Evolutionary conservation across 1,139 yeast genomes (phyloP), one percentile per base, ranked within the genome.

Genomic region (Saccharomyces hybrid): DNA sequence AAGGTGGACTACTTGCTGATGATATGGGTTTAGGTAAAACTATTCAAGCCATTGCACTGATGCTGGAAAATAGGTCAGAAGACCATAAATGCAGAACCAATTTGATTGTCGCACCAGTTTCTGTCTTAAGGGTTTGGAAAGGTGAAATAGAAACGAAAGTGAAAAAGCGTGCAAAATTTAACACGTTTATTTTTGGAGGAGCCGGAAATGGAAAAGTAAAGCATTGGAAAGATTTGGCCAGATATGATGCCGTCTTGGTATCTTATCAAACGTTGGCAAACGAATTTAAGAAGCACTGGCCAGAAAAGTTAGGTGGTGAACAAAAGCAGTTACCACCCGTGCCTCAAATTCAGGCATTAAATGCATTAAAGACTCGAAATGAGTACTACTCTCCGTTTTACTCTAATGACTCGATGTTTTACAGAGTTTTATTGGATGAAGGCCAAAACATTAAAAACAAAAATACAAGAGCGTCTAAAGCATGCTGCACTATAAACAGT

Each of bases 11-110:
- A 31, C 72, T 90, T 46, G 96, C 96, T 0, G 97, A 90, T 72
- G 97, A 88, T 73, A 90, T 90, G 97, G 97, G 97, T 32, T 74
- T 90, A 32, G 97, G 97, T 58, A 91, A 90, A 69, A 90, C 97
- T 0, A 83, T 90, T 47, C 97, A 90, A 71, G 80, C 89, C 2
- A 75, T 88, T 49, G 82, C 95, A 0, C 69, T 88, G 50, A 82
- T 89, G 63, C 65, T 88, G 56, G 77, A 86, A 2, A 77, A 80
- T 64, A 75, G 73, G 56, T 75, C 86, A 0, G 56, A 62, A 12
- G 71, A 73, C 28, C 64, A 51, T 8, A 59, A 58, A 2, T 32
- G 54, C 29, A 82, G 79, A 61, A 82, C 93, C 0, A 88, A 85
- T n/a, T 73, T 91, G 54, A 79, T 91, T 49, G 79, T 91, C 12